Base-by-base conservation (phyloP, 805 yeast genomes). In the Metschnikowia baotianmanensis region DNA sequence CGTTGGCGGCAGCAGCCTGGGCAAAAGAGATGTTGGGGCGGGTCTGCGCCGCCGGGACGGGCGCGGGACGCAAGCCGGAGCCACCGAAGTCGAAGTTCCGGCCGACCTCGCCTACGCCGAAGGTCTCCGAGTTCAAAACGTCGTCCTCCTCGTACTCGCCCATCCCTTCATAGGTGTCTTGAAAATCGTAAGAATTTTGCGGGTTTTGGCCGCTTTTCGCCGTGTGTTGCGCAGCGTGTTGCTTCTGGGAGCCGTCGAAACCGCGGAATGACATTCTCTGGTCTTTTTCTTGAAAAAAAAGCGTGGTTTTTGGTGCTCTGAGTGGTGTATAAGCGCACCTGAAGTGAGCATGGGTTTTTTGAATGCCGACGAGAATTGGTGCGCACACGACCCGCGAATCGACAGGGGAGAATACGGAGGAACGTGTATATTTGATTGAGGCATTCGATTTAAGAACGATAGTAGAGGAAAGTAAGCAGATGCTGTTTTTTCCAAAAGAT, bases 211-310 rank as follows among this genome's bases (percentile, higher is more conserved):
- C n/a, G n/a, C 76, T 64, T 34, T 72, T 71, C 15, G 49, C 25
- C 35, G 42, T 43, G 29, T 44, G 45, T 27, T 28, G 44, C 13
- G 6, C 18, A 15, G 19, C 21, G 8, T 26, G 31, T 6, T n/a
- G 34, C 36, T 42, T 45, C 36, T 40, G 45, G 18, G 68, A 69
- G 20, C 66, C 77, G 53, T 80, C 80, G 55, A 80, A 77, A 19
- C 84, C 86, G 61, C 81, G 81, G 56, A 81, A 81, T 28, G 87
- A 81, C 87, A 81, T 81, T n/a, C n/a, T n/a, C n/a, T n/a, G n/a
- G n/a, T n/a, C n/a, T n/a, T n/a, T n/a, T n/a, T n/a, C n/a, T n/a
- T n/a, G n/a, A n/a, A n/a, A n/a, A n/a, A n/a, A n/a, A n/a, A n/a
- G n/a, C n/a, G n/a, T n/a, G n/a, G n/a, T n/a, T n/a, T n/a, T n/a